Evolutionary conservation across 768 basidiomycete species (phyloP).

Genomic region (Suillus ampliporus): DNA sequence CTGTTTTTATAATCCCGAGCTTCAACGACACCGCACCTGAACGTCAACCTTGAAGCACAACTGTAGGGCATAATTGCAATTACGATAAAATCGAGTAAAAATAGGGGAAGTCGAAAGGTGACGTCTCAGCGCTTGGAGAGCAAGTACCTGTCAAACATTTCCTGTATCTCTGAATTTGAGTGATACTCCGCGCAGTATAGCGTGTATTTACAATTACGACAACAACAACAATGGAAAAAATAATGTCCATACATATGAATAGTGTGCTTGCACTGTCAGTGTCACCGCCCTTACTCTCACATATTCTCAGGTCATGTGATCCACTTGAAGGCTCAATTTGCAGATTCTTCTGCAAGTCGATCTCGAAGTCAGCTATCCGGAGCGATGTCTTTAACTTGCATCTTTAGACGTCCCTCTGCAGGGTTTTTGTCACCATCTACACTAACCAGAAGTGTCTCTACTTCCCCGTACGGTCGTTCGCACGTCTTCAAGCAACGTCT

Average conservation of each 20-base stretch:
- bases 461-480: slow-evolving; percentile 82
- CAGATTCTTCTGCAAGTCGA: not conserved
- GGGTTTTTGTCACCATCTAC: not conserved
- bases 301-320: not conserved
- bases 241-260: not conserved
- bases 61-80: not conserved
- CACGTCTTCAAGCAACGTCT: slow-evolving; percentile 79
- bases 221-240: not conserved
- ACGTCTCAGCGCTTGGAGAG: not conserved
- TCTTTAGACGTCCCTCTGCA: not conserved
- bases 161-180: too few species aligned
- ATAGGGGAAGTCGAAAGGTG: not conserved
- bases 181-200: too few species aligned
- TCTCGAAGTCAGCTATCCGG: not conserved
- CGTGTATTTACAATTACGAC: too few species aligned
- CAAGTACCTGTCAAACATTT: too few species aligned
- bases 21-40: not conserved
- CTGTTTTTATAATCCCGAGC: not conserved
- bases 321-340: not conserved
- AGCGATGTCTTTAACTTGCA: not conserved
- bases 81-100: not conserved
- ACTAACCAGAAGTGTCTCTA: slow-evolving; percentile 43
- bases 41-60: not conserved
- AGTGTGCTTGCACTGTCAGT: too few species aligned
- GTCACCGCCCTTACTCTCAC: too few species aligned